Evolutionary conservation across 2,329 filamentous ascomycete species (phyloP).

Genomic region (Cladophialophora psammophila): DNA sequence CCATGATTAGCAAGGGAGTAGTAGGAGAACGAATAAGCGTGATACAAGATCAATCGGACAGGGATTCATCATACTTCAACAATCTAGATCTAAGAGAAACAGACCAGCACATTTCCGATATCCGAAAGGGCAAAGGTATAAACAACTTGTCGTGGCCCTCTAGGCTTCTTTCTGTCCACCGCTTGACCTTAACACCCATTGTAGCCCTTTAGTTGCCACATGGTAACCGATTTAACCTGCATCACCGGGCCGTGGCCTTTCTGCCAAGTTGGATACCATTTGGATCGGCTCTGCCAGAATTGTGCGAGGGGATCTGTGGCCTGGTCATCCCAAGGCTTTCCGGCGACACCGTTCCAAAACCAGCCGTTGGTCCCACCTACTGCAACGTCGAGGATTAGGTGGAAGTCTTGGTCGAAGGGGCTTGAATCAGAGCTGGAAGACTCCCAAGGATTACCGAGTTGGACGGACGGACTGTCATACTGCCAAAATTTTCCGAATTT

Average conservation of each 20-base stretch:
- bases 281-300: slow-evolving; percentile 73
- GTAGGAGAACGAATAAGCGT: too few relatives aligned
- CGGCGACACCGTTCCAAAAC: slow-evolving; percentile 75
- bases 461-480: slow-evolving; percentile 46
- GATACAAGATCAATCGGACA: too few relatives aligned
- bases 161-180: too few relatives aligned
- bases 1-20: too few relatives aligned
- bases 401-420: slow-evolving; percentile 79
- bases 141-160: too few relatives aligned
- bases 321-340: slow-evolving; percentile 80
- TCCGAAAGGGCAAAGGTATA: too few relatives aligned
- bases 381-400: slow-evolving; percentile 76
- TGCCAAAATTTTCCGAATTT: slow-evolving; percentile 62
- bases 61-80: too few relatives aligned
- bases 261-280: slow-evolving; percentile 76
- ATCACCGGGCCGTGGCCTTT: slow-evolving; percentile 64
- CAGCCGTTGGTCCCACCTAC: slow-evolving; percentile 83
- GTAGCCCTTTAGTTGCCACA: slow-evolving; percentile 59
- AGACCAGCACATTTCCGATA: too few relatives aligned
- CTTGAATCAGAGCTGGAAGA: slow-evolving; percentile 51
- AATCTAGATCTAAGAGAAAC: too few relatives aligned
- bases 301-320: slow-evolving; percentile 72
- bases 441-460: slow-evolving; percentile 47
- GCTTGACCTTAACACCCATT: too few relatives aligned
- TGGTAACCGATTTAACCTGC: slow-evolving; percentile 72